These are phyloP conservation scores for Cryptococcus sp. DNA, from an alignment of 1,284 basidiomycete genomes.

Conservation along the genomic window DNA sequence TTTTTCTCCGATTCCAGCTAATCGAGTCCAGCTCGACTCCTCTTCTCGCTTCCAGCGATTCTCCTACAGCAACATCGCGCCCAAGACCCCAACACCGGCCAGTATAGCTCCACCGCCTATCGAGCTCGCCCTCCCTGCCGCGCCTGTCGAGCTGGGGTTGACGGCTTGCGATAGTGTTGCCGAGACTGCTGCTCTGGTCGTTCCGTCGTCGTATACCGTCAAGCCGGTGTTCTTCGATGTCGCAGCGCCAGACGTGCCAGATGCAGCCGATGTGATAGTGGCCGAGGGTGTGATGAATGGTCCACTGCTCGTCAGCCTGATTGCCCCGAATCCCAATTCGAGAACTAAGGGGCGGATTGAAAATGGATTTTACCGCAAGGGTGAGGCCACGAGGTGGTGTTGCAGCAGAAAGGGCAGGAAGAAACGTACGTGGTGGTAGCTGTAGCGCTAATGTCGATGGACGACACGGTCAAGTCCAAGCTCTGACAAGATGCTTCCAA, in stretches of 20 bases:
- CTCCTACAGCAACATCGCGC: background rate
- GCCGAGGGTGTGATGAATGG: constrained; percentile 2
- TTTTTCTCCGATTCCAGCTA: too few species aligned
- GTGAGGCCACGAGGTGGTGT: background rate
- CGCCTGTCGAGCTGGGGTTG: background rate
- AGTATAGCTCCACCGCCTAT: background rate
- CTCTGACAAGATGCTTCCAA: background rate
- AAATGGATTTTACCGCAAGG: background rate
- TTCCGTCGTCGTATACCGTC: constrained; percentile 5
- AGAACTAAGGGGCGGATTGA: too few species aligned
- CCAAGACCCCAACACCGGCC: background rate
- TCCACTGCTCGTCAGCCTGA: background rate
- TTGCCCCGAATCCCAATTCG: too few species aligned
- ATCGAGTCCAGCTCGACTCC: too few species aligned
- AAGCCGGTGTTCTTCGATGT: constrained; percentile 2
- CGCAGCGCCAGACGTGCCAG: background rate
- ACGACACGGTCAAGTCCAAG: background rate
- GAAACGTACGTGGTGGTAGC: constrained; percentile 5
- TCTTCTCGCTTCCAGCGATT: too few species aligned
- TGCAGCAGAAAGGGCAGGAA: background rate
- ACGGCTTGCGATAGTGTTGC: background rate
- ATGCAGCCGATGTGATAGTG: background rate
- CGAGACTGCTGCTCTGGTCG: background rate
- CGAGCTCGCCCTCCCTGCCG: background rate
- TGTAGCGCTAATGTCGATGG: background rate